Percentiles rank a stretch among this genome's conserved stretches.
Evolutionary conservation across 345 rosid species (phyloP).

Genomic region (Hibiscus trionum): DNA sequence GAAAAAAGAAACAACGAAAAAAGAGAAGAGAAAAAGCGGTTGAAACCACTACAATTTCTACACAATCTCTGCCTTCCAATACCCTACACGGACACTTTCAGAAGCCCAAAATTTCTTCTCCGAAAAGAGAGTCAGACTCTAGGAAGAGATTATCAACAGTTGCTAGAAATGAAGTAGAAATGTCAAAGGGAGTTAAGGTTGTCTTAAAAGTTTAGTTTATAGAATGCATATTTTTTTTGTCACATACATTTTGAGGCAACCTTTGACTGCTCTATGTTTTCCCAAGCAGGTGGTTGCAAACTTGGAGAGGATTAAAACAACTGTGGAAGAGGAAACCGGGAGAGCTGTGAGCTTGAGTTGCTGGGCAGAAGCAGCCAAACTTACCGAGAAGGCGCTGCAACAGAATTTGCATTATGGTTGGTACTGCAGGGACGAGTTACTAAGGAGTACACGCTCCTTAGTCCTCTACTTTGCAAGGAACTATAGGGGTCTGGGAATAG

Average conservation of each 20-base stretch:
- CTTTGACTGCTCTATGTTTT: conserved; percentile 16
- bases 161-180: conserved; percentile 67
- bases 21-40: conserved; percentile 8
- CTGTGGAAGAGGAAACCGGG: conserved; percentile 56
- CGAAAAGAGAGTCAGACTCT: conserved; percentile 27
- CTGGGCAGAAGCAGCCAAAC: conserved; percentile 85
- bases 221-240: conserved; percentile 4
- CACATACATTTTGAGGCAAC: conserved; percentile 8
- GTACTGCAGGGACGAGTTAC: conserved; percentile 69
- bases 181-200: conserved; percentile 74
- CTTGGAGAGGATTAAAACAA: conserved; percentile 57
- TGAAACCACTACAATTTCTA: conserved; percentile 4
- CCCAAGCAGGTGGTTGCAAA: conserved; percentile 45
- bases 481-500: conserved; percentile 62
- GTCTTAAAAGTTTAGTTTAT: conserved; percentile 16
- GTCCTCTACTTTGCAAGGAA: conserved; percentile 68
- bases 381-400: conserved; percentile 51
- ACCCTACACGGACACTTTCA: conserved; percentile 13
- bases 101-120: conserved; percentile 20
- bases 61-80: conserved; percentile 16
- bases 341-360: conserved; percentile 44
- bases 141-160: conserved; percentile 42
- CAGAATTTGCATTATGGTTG: conserved; percentile 58
- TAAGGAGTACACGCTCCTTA: conserved; percentile 53
- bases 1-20: background rate